These are phyloP conservation scores for Ogataea ganodermae DNA, from an alignment of 805 yeast species.

Conservation along the genomic window DNA sequence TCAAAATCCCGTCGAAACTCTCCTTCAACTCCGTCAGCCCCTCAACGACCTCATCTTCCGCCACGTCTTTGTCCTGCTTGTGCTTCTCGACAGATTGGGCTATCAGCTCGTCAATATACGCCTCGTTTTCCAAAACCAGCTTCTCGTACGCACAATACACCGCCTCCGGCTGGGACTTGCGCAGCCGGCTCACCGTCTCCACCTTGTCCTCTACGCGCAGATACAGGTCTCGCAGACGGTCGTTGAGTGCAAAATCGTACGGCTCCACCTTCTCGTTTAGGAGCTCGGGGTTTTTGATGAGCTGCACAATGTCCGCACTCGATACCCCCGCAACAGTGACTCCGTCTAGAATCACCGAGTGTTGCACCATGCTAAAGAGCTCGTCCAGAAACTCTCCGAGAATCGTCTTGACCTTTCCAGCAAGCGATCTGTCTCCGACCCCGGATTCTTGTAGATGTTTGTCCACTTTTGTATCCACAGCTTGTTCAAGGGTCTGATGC, in stretches of 20 bases:
- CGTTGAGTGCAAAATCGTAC: conserved; percentile 66
- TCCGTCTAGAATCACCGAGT: conserved; percentile 59
- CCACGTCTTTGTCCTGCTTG: conserved; percentile 4
- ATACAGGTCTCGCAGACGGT: conserved; percentile 55
- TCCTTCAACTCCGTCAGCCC: conserved; percentile 9
- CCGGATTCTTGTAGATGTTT: conserved; percentile 17
- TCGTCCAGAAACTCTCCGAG: conserved; percentile 50
- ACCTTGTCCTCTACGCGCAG: conserved; percentile 64
- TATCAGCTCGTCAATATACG: conserved; percentile 14
- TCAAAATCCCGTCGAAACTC: conserved; percentile 23
- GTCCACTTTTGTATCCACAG: conserved; percentile 47
- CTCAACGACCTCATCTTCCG: conserved; percentile 1
- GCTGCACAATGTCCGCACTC: not conserved
- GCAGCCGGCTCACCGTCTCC: conserved; percentile 52
- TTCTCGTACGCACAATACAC: conserved; percentile 40
- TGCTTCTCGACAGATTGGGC: conserved; percentile 23
- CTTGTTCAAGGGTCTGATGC: conserved; percentile 43
- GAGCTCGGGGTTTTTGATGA: conserved; percentile 21
- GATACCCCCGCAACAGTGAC: no score
- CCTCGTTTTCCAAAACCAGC: conserved; percentile 25
- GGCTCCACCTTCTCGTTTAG: conserved; percentile 56
- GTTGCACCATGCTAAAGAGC: conserved; percentile 57
- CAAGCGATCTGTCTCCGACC: conserved; percentile 19
- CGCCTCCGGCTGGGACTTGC: conserved; percentile 53
- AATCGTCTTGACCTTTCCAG: conserved; percentile 41